Base-by-base conservation (phyloP, 768 basidiomycete genomes). In the Roridomyces roridus region DNA sequence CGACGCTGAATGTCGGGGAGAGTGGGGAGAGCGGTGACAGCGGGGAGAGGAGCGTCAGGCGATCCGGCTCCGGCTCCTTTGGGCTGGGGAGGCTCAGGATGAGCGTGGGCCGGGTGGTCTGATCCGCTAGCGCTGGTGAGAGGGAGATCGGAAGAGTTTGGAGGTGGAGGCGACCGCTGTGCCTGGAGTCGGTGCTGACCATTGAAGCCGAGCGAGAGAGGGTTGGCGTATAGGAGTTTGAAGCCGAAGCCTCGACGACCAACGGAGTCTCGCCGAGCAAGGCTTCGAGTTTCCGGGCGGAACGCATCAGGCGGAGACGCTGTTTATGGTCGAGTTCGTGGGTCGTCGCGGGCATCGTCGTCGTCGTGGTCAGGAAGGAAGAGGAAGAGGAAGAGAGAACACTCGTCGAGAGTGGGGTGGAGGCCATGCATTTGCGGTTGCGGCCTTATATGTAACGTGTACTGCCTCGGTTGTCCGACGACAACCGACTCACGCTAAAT, bases 201-300 rank as follows among this genome's bases (percentile, higher is more conserved):
- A 20, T 20, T 17, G 55, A 57, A 4, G 43, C n/a, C 11, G 55
- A 57, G 28, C 56, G 56, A n/a, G 37, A 40, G 42, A 1, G 17
- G 36, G n/a, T 15, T 24, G 46, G 28, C 23, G 0, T 42, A 23
- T 11, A 35, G 14, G 10, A 6, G 21, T 25, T n/a, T n/a, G 20
- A n/a, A 31, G 40, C 14, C 18, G 34, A 34, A n/a, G 23, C 28
- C 25, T 55, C 53, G 17, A 55, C 53, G 25, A 60, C n/a, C 12
- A 55, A 24, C 18, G 54, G 59, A 10, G 59, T 55, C 31, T 50
- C 59, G 2, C 78, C 78, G 17, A 80, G 64, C 25, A 80, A 48
- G 45, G 72, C 69, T 9, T 68, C 67, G 26, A 80, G 72, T 59
- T 78, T 80, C 52, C 66, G 72, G 31, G 72, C 73, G 4, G 77